These are phyloP conservation scores for Hanseniaspora valbyensis DNA, from an alignment of 805 yeast genomes.

Conservation along the genomic window DNA sequence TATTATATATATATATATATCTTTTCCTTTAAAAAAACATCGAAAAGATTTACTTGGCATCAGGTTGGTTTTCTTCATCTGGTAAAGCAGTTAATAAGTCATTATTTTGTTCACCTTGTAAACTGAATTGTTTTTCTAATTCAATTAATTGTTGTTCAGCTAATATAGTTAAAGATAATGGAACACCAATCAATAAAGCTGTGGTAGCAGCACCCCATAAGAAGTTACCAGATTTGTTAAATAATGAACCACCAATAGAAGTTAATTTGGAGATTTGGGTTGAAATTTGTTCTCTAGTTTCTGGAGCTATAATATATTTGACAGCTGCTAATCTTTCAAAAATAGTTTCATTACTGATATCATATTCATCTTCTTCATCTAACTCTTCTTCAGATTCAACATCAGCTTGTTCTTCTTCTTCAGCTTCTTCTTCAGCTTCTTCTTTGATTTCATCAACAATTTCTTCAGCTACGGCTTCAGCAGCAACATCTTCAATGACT, in stretches of 20 bases:
- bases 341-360: constrained; percentile 73
- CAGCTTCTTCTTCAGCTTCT: constrained; percentile 26
- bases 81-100: constrained; percentile 51
- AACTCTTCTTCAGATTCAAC: constrained; percentile 39
- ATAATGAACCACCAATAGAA: constrained; percentile 15
- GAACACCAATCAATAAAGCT: constrained; percentile 79
- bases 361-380: constrained; percentile 43
- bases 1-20: neutral
- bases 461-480: constrained; percentile 54
- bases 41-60: constrained; percentile 11
- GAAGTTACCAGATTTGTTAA: constrained; percentile 56
- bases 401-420: constrained; percentile 30
- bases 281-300: constrained; percentile 50
- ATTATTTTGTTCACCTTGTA: constrained; percentile 60
- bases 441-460: constrained; percentile 36
- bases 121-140: constrained; percentile 81
- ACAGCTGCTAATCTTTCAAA: constrained; percentile 82
- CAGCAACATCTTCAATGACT: constrained; percentile 42
- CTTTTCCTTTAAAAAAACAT: neutral
- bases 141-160: constrained; percentile 90
- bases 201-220: constrained; percentile 82
- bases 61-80: constrained; percentile 39
- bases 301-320: constrained; percentile 83
- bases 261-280: constrained; percentile 28
- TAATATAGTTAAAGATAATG: constrained; percentile 77